Evolutionary conservation across 495 filamentous ascomycete genomes (phyloP).

Genomic region (Neurospora sp.): DNA sequence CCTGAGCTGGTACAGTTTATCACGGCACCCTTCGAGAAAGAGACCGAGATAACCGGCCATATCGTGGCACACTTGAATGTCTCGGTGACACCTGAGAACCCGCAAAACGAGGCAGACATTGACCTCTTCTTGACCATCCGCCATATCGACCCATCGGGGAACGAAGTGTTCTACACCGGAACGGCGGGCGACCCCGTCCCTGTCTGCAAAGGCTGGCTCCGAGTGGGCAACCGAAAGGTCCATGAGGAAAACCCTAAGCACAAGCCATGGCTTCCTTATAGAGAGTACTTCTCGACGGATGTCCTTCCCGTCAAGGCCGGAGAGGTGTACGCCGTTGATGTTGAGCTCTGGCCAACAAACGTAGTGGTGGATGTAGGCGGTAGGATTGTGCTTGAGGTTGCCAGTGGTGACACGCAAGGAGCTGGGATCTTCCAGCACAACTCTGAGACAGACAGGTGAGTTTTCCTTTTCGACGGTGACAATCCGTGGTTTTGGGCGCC

Average conservation of each 20-base stretch:
- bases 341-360: slow-evolving; percentile 63
- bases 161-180: slow-evolving; percentile 57
- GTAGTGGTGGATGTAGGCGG: slow-evolving; percentile 47
- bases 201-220: slow-evolving; percentile 47
- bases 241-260: slow-evolving; percentile 39
- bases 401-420: slow-evolving; percentile 51
- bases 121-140: slow-evolving; percentile 57
- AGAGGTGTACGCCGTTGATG: slow-evolving; percentile 51
- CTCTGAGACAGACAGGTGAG: slow-evolving; percentile 24
- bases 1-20: slow-evolving; percentile 41
- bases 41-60: slow-evolving; percentile 59
- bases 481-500: background rate
- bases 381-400: slow-evolving; percentile 47
- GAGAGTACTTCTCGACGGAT: slow-evolving; percentile 50
- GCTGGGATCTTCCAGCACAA: slow-evolving; percentile 48
- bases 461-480: background rate
- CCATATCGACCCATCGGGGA: slow-evolving; percentile 41
- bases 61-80: slow-evolving; percentile 52
- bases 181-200: slow-evolving; percentile 38
- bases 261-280: slow-evolving; percentile 42
- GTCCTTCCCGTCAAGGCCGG: slow-evolving; percentile 42
- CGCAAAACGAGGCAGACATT: slow-evolving; percentile 36
- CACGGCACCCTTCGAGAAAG: slow-evolving; percentile 40
- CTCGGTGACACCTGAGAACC: slow-evolving; percentile 36
- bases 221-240: slow-evolving; percentile 43